phyloP scores from a whole-genome alignment of 2,329 filamentous ascomycete genomes.

The Anthostomella pinea region DNA sequence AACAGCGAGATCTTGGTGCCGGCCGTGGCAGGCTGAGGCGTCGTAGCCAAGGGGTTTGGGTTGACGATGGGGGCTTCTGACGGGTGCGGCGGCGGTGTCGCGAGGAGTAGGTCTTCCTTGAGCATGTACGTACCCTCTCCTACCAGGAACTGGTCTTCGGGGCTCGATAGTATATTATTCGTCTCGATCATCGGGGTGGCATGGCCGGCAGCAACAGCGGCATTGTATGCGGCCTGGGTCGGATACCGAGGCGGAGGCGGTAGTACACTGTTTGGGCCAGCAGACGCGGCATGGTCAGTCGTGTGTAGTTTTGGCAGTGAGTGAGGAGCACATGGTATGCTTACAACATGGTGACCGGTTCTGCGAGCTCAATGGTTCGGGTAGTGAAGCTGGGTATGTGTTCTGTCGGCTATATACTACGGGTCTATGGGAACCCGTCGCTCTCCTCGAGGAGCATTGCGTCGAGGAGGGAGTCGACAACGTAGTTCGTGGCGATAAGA shows the following conservation, averaged over 20 bases:
- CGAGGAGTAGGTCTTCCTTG: slow-evolving; percentile 86
- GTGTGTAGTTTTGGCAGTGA: too few relatives aligned
- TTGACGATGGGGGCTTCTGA: slow-evolving; percentile 86
- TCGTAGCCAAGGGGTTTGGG: slow-evolving; percentile 86
- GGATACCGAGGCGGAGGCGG: slow-evolving; percentile 86
- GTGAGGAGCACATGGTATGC: slow-evolving; percentile 11
- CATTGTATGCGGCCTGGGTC: slow-evolving; percentile 68
- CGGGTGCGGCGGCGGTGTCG: slow-evolving; percentile 91
- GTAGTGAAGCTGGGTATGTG: neutral
- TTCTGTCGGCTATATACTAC: too few relatives aligned
- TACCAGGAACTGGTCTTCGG: slow-evolving; percentile 86
- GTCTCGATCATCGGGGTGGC: slow-evolving; percentile 82
- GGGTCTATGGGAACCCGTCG: too few relatives aligned
- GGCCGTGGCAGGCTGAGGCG: slow-evolving; percentile 74
- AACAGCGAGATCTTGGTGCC: slow-evolving; percentile 84
- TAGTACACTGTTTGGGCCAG: slow-evolving; percentile 60
- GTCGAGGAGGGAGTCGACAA: too few relatives aligned
- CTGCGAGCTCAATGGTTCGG: too few relatives aligned
- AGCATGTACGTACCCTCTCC: slow-evolving; percentile 90
- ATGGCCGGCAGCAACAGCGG: slow-evolving; percentile 65
- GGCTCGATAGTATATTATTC: slow-evolving; percentile 82
- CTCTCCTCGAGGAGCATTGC: too few relatives aligned
- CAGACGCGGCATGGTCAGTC: slow-evolving; percentile 13
- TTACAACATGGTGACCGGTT: slow-evolving; percentile 32
- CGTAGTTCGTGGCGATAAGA: too few relatives aligned